Evolutionary conservation across 176 grass and related monocot species (phyloP), one percentile per base, ranked within the genome.

Genomic region (Oryza nivara): DNA sequence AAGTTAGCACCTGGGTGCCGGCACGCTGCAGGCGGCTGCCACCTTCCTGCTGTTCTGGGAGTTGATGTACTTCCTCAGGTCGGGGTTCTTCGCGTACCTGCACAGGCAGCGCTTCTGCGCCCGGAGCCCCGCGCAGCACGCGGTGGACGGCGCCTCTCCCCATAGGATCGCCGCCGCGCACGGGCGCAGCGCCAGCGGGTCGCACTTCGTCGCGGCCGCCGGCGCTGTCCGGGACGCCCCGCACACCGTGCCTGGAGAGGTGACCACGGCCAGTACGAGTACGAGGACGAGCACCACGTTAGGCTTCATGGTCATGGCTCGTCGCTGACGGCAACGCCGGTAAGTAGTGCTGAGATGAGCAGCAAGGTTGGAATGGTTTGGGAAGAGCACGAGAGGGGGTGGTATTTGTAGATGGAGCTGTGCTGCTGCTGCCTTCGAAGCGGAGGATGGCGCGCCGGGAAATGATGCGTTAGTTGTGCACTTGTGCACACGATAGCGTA

Each of bases 51-150:
- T 82, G 49, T 80, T 79, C 76, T 64, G 83, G 20, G 92, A 94
- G 76, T 82, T 80, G 87, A 97, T 82, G 83, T 92, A 90, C 5
- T 70, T 84, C 3, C 56, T 56, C 40, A 94, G 60, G n/a, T 67
- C 30, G 16, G 68, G 92, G 80, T 97, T 88, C 67, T 83, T 76
- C 26, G 73, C 5, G 88, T 94, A 90, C 87, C 54, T 79, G 86
- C 94, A 94, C 32, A 97, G 87, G 89, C 94, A 97, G 32, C 71
- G 85, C 78, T 20, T 81, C 77, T 97, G 89, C 84, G 75, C 47
- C 85, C 72, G 89, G 49, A 97, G 85, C 87, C 46, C 84, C 25
- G 75, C 32, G 82, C 91, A 97, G 85, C 91, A 97, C 47, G 51
- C 64, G 6, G 17, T 3, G 17, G 94, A 84, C 48, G 91, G 94